Base-by-base conservation (phyloP, 2,329 filamentous ascomycete genomes). In the Trichoderma sp. region DNA sequence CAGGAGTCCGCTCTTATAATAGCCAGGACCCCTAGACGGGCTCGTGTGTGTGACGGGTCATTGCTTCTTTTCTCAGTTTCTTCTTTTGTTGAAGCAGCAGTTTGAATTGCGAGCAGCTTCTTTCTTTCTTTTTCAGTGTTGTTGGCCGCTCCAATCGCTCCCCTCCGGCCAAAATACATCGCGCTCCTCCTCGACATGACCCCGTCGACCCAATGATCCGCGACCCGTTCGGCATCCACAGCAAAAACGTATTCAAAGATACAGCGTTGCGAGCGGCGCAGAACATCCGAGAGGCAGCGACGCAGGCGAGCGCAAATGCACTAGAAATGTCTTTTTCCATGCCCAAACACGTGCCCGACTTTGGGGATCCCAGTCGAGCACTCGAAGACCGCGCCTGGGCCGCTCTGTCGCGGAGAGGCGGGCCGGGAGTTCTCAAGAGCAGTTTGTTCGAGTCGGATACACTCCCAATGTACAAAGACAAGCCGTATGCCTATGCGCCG, bases 401-500 rank as follows among this genome's bases (percentile, higher is more conserved):
- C 84, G 77, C 87, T 85, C 80, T 81, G 60, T 78, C 83, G 82
- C 79, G 82, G 27, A 81, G 85, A 74, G 84, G 84, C 62, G 81
- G 79, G 75, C 80, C 79, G 33, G 82, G 84, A 71, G 83, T 89
- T 62, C 81, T 90, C 64, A 85, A 86, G 76, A 88, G 86, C 65
- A 87, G 94, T 53, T 87, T 92, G 89, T 90, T 79, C 91, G 89
- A 77, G 87, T 84, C 83, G 77, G 80, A 85, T 41, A 83, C 79
- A 75, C 86, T 99, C 77, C 97, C 97, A 63, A 95, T 98, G 93
- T 99, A 99, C 87, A 99, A 99, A 85, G 97, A 99, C 86, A 99
- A 99, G 84, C 97, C 97, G n/a, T 97, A 94, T 82, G 89, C 88
- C 68, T 92, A 94, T 80, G 88, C 90, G 60, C 86, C 88, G 41